A percentile compares a stretch with the other conserved stretches of the same genome.
phyloP scores from a whole-genome alignment of 441 rosid genomes.

The Cnidoscolus chayamansa region DNA sequence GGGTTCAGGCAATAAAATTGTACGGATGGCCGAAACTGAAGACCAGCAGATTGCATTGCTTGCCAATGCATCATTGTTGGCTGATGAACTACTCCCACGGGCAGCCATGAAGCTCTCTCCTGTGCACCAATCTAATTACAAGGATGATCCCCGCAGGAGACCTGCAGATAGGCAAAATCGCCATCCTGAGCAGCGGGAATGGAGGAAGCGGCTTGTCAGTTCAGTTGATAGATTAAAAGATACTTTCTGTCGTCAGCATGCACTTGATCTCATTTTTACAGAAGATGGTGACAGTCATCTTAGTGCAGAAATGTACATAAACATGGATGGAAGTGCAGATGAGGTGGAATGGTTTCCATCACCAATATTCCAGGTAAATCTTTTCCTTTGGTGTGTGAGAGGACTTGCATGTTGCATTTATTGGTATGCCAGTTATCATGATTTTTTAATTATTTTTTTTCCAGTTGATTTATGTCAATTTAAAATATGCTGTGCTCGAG shows the following conservation, averaged over 20 bases:
- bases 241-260: slow-evolving; percentile 94
- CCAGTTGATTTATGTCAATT: background rate
- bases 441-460: background rate
- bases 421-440: background rate
- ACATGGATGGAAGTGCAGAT: slow-evolving; percentile 70
- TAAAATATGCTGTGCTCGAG: background rate
- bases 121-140: slow-evolving; percentile 48
- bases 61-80: slow-evolving; percentile 94
- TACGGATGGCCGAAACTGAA: slow-evolving; percentile 90
- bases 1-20: slow-evolving; percentile 79
- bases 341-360: slow-evolving; percentile 88
- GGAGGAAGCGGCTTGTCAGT: slow-evolving; percentile 83
- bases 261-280: slow-evolving; percentile 89
- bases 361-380: slow-evolving; percentile 79
- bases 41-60: slow-evolving; percentile 93
- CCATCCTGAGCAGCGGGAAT: slow-evolving; percentile 96
- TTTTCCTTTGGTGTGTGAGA: background rate
- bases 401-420: background rate
- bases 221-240: slow-evolving; percentile 89
- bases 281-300: slow-evolving; percentile 97
- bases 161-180: slow-evolving; percentile 89
- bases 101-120: slow-evolving; percentile 96
- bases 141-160: slow-evolving; percentile 67
- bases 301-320: slow-evolving; percentile 82
- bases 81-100: slow-evolving; percentile 96